A percentile compares a stretch with the other conserved stretches of the same genome.
These are phyloP conservation scores for Ceratobasidium theobromae DNA, from an alignment of 1,284 basidiomycete species.

Conservation along the genomic window DNA sequence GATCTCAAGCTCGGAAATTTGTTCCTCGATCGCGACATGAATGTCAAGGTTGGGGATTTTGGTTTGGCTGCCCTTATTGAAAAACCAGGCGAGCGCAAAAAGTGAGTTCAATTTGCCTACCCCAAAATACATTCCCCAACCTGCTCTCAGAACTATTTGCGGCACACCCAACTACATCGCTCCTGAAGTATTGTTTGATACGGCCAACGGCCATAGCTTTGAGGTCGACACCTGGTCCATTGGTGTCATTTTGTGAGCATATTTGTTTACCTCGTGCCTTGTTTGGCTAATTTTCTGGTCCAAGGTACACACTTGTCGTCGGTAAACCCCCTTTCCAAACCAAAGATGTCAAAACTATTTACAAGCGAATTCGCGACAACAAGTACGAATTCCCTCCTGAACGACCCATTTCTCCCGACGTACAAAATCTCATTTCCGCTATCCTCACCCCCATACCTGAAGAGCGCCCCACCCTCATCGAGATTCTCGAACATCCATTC, in stretches of 20 bases:
- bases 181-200: slow-evolving; percentile 95
- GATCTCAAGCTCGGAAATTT: slow-evolving; percentile 96
- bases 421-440: slow-evolving; percentile 75
- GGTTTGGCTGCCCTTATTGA: slow-evolving; percentile 96
- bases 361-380: slow-evolving; percentile 92
- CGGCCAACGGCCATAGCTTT: slow-evolving; percentile 94
- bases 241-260: slow-evolving; percentile 81
- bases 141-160: slow-evolving; percentile 74
- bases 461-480: slow-evolving; percentile 77
- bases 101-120: slow-evolving; percentile 49
- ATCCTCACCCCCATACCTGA: slow-evolving; percentile 84
- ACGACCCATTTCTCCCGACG: slow-evolving; percentile 68
- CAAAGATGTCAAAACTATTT: slow-evolving; percentile 93
- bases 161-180: slow-evolving; percentile 99
- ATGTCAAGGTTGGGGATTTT: slow-evolving; percentile 97
- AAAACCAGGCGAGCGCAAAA: slow-evolving; percentile 94
- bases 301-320: slow-evolving; percentile 83
- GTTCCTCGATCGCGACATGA: slow-evolving; percentile 90
- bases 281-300: not conserved
- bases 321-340: slow-evolving; percentile 98
- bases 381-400: slow-evolving; percentile 90
- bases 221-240: slow-evolving; percentile 99
- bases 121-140: not conserved
- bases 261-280: not conserved
- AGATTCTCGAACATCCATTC: slow-evolving; percentile 85